A percentile compares a stretch with the other conserved stretches of the same genome.
Evolutionary conservation across 2,329 filamentous ascomycete genomes (phyloP).

Genomic region (Cladobotryum protrusum): DNA sequence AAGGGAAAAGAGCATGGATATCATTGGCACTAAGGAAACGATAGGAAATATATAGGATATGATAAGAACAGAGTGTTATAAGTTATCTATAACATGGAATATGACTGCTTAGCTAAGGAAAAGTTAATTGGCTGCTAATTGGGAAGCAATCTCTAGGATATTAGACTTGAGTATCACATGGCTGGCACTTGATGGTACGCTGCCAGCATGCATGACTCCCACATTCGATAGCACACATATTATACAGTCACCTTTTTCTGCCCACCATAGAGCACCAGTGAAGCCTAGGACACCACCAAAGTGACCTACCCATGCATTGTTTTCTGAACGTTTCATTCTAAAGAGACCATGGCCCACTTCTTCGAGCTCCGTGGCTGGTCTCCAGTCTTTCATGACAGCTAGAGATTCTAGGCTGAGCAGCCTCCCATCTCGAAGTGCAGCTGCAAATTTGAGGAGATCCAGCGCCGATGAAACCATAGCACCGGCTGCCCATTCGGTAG

Average conservation of each 20-base stretch:
- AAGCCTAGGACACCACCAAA: constrained; percentile 12
- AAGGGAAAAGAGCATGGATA: no score
- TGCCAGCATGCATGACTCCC: constrained; percentile 10
- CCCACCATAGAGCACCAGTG: constrained; percentile 11
- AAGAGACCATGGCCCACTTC: constrained; percentile 14
- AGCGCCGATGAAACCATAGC: constrained; percentile 11
- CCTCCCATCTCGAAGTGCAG: constrained; percentile 12
- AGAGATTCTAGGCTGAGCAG: constrained; percentile 8
- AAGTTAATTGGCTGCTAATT: background rate
- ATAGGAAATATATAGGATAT: no score
- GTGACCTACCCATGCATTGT: constrained; percentile 8
- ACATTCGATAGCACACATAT: constrained; percentile 10
- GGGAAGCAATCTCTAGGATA: constrained; percentile 4
- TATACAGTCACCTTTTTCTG: constrained; percentile 8
- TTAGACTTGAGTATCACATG: constrained; percentile 8
- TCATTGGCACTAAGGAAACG: no score
- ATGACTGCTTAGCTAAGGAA: no score
- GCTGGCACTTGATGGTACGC: constrained; percentile 6
- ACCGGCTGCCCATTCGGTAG: constrained; percentile 13
- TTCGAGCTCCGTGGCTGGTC: background rate
- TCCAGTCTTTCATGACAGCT: constrained; percentile 10
- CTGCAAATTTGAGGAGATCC: constrained; percentile 11
- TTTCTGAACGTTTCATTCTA: background rate
- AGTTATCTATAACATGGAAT: no score
- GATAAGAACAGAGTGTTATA: no score